phyloP scores from a whole-genome alignment of 768 basidiomycete species.

The Suillus clintonianus region DNA sequence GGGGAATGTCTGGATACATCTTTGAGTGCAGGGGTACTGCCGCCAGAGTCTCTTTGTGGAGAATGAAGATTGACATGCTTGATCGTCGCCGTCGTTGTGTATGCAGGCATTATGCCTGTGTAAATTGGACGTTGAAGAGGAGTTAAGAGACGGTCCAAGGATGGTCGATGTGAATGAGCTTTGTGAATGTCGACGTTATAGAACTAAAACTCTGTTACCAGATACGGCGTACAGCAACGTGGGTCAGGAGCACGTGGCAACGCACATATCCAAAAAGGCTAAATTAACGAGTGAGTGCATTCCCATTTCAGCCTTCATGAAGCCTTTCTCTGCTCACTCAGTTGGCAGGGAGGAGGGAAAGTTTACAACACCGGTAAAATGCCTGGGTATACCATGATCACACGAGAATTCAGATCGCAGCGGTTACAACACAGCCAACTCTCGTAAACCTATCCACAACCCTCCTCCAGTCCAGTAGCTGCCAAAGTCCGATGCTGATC shows the following conservation, averaged over 20 bases:
- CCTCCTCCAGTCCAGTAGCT: slow-evolving; percentile 18
- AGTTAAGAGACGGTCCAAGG: slow-evolving; percentile 3
- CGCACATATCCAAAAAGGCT: slow-evolving; percentile 18
- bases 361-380: slow-evolving; percentile 4
- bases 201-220: slow-evolving; percentile 19
- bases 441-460: slow-evolving; percentile 5
- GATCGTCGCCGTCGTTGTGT: slow-evolving; percentile 11
- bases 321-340: slow-evolving; percentile 10
- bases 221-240: slow-evolving; percentile 29
- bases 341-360: slow-evolving; percentile 9
- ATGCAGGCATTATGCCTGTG: slow-evolving; percentile 13
- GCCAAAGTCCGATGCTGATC: slow-evolving; percentile 37
- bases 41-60: slow-evolving; percentile 10
- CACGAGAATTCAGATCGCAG: slow-evolving; percentile 10
- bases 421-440: slow-evolving; percentile 8
- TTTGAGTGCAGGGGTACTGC: slow-evolving; percentile 29
- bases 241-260: slow-evolving; percentile 32
- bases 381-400: slow-evolving; percentile 1
- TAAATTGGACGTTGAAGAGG: slow-evolving; percentile 2
- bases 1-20: slow-evolving; percentile 48
- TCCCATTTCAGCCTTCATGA: slow-evolving; percentile 8
- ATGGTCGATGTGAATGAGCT: slow-evolving; percentile 14
- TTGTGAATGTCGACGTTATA: slow-evolving; percentile 33
- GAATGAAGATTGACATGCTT: slow-evolving; percentile 8
- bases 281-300: slow-evolving; percentile 18